Percentiles rank a stretch among this genome's conserved stretches.
These are phyloP conservation scores for Nakazawaea siamensis DNA, from an alignment of 805 yeast genomes.

Conservation along the genomic window DNA sequence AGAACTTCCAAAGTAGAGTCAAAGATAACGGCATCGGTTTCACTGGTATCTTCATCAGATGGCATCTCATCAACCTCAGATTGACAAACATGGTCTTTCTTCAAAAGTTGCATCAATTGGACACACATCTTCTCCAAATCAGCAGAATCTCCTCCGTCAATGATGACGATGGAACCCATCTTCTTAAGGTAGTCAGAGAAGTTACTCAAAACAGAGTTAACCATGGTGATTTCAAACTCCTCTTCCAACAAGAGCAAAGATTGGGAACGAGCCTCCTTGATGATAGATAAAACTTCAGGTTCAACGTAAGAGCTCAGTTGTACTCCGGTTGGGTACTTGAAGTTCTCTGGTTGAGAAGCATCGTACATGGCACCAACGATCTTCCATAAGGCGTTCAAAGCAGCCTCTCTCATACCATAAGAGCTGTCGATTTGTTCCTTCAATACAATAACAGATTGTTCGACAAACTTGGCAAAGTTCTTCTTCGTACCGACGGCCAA, in stretches of 20 bases:
- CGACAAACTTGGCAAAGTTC: constrained; percentile 71
- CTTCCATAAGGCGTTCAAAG: constrained; percentile 77
- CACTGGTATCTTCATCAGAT: constrained; percentile 42
- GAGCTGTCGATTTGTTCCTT: constrained; percentile 74
- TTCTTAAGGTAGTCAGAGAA: constrained; percentile 58
- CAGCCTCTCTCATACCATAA: constrained; percentile 86
- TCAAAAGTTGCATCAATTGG: constrained; percentile 64
- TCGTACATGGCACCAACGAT: constrained; percentile 63
- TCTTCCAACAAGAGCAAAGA: constrained; percentile 58
- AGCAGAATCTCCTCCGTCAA: constrained; percentile 49
- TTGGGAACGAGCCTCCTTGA: constrained; percentile 57
- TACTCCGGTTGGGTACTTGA: constrained; percentile 52
- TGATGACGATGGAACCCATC: constrained; percentile 67
- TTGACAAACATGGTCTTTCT: constrained; percentile 82
- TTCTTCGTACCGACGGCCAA: constrained; percentile 82
- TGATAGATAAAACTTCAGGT: constrained; percentile 46
- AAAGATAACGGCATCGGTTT: constrained; percentile 58
- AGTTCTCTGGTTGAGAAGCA: constrained; percentile 36
- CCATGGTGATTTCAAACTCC: constrained; percentile 81
- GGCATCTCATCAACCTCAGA: constrained; percentile 52
- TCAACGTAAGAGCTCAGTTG: constrained; percentile 55
- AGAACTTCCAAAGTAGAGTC: constrained; percentile 85
- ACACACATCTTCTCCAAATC: constrained; percentile 61
- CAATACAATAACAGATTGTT: constrained; percentile 54
- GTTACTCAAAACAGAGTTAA: constrained; percentile 68